Conservation (phyloP, 2,329 filamentous ascomycete genomes). For the Ophiostoma sp. region DNA sequence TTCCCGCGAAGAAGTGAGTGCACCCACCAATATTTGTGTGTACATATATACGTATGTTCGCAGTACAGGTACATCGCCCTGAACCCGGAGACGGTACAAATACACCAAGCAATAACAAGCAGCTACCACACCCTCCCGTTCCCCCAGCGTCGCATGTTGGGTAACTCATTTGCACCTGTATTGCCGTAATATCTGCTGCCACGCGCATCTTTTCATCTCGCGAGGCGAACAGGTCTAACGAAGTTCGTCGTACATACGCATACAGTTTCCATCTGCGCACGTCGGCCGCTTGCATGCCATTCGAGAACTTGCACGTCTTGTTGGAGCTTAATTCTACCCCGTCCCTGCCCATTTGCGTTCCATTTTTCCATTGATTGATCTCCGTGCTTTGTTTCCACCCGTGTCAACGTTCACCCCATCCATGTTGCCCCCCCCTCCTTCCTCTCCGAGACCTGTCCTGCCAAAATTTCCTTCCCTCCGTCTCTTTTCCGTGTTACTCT, state of each 20-base stretch:
- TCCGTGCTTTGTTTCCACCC: conserved; percentile 20
- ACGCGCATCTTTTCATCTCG: conserved; percentile 1
- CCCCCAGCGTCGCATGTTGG: background rate
- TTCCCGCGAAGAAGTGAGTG: no score
- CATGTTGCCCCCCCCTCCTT: background rate
- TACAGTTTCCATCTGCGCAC: background rate
- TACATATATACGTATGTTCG: background rate
- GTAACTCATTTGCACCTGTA: background rate
- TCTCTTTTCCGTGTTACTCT: background rate
- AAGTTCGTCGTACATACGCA: background rate
- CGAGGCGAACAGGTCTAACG: no score
- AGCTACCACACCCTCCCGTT: background rate
- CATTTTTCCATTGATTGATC: conserved; percentile 27
- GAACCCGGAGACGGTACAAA: no score
- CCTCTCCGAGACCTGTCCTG: background rate
- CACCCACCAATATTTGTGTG: background rate
- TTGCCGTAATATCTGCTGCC: conserved; percentile 3
- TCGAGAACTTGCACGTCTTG: background rate
- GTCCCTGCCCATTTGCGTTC: conserved; percentile 5
- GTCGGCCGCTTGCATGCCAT: background rate
- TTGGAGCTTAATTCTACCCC: conserved; percentile 14
- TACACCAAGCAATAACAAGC: background rate
- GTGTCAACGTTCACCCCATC: conserved; percentile 15
- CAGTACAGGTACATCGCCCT: no score
- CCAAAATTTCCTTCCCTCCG: background rate